Percentiles rank a stretch among this genome's conserved stretches.
phyloP scores from a whole-genome alignment of 2,329 filamentous ascomycete species.

The Aspergillus quadrilineatus region DNA sequence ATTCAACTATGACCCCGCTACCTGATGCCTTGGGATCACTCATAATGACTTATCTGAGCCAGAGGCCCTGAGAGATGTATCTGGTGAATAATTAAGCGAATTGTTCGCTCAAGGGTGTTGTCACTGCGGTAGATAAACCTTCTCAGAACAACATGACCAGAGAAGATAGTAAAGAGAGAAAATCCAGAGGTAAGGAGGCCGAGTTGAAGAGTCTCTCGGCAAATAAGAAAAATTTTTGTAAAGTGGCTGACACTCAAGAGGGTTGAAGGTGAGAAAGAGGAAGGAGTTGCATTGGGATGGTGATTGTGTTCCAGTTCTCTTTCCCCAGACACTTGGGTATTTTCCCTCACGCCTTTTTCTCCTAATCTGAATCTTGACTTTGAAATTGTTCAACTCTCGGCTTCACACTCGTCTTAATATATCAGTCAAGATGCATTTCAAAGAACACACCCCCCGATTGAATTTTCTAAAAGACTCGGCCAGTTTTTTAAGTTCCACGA shows the following conservation, averaged over 20 bases:
- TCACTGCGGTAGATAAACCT: too few relatives aligned
- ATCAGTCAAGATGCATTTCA: constrained; percentile 21
- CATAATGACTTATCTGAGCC: not conserved
- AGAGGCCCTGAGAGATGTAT: too few relatives aligned
- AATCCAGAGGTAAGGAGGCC: too few relatives aligned
- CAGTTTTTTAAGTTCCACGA: constrained; percentile 29
- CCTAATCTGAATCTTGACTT: not conserved
- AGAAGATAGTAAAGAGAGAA: too few relatives aligned
- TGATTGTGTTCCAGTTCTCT: constrained; percentile 5
- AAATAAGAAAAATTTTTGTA: not conserved
- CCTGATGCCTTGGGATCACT: constrained; percentile 8
- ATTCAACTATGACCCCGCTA: not conserved
- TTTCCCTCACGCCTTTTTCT: not conserved
- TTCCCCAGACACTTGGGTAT: not conserved
- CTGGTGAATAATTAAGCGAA: too few relatives aligned
- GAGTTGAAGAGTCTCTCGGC: too few relatives aligned
- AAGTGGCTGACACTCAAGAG: not conserved
- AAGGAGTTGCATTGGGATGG: constrained; percentile 1
- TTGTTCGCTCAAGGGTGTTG: too few relatives aligned
- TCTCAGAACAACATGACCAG: too few relatives aligned
- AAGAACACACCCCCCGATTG: constrained; percentile 29
- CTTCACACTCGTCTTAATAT: not conserved
- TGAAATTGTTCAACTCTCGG: not conserved
- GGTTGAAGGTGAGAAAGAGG: not conserved
- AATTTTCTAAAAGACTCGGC: constrained; percentile 41